phyloP scores from a whole-genome alignment of 257 asterid species.

The Nicotiana paniculata region DNA sequence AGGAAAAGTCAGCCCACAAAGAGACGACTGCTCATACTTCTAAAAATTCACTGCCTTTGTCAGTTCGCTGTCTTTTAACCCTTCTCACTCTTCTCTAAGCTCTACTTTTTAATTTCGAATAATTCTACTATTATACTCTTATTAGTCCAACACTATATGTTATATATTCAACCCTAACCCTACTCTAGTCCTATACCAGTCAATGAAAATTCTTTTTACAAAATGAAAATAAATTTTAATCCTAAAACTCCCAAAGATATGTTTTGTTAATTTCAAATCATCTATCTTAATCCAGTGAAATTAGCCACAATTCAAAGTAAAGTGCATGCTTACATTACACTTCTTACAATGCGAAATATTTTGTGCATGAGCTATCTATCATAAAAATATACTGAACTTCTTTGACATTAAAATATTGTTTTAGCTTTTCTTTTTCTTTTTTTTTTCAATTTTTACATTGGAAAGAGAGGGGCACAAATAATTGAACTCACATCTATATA shows the following conservation, averaged over 20 bases:
- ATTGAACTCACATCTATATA: no score
- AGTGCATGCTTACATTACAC: no score
- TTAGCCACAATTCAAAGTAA: no score
- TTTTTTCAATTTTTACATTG: no score
- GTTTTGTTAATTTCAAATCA: not conserved
- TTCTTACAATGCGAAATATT: no score
- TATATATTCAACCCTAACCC: not conserved
- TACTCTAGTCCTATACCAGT: not conserved
- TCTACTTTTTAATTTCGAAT: not conserved
- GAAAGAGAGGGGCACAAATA: no score
- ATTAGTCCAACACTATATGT: not conserved
- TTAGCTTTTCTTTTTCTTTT: no score
- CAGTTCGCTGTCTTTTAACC: slow-evolving; percentile 33
- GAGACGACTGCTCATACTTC: slow-evolving; percentile 62
- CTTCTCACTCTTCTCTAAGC: not conserved
- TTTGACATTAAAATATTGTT: no score
- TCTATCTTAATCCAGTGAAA: no score
- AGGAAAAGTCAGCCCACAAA: slow-evolving; percentile 88
- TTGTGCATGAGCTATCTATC: not conserved
- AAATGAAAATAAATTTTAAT: not conserved
- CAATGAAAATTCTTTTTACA: not conserved
- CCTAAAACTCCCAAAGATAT: not conserved
- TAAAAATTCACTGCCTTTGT: slow-evolving; percentile 78
- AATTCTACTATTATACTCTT: not conserved
- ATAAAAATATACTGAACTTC: not conserved